phyloP scores from a whole-genome alignment of 345 rosid genomes.

The Syzygium grande region DNA sequence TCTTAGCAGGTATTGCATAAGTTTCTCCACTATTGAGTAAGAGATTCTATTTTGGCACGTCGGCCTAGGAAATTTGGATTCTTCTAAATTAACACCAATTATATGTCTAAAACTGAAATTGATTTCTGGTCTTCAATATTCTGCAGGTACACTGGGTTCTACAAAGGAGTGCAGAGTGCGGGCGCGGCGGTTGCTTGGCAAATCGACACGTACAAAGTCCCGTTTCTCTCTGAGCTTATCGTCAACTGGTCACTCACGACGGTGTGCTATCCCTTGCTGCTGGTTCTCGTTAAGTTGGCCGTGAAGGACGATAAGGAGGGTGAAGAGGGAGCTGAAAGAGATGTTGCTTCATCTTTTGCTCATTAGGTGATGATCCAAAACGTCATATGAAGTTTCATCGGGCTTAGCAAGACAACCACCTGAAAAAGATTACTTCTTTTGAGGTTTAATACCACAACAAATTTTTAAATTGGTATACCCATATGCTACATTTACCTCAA shows the following conservation, averaged over 20 bases:
- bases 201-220: slow-evolving; percentile 55
- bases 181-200: slow-evolving; percentile 97
- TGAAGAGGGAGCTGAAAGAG: not conserved
- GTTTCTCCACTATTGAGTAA: no score
- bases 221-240: slow-evolving; percentile 47
- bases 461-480: not conserved
- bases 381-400: not conserved
- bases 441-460: not conserved
- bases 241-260: slow-evolving; percentile 79
- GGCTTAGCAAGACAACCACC: not conserved
- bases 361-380: not conserved
- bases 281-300: slow-evolving; percentile 48
- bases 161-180: slow-evolving; percentile 94
- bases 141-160: slow-evolving; percentile 71
- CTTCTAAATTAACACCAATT: not conserved
- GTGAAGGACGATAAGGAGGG: slow-evolving; percentile 38
- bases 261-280: slow-evolving; percentile 61
- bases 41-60: no score
- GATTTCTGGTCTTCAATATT: not conserved
- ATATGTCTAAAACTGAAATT: no score
- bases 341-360: not conserved
- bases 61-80: not conserved
- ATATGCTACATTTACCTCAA: no score
- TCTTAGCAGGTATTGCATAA: slow-evolving; percentile 28
- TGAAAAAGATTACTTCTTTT: not conserved